Conservation (phyloP, 805 yeast species). For the Lachancea sp. region DNA sequence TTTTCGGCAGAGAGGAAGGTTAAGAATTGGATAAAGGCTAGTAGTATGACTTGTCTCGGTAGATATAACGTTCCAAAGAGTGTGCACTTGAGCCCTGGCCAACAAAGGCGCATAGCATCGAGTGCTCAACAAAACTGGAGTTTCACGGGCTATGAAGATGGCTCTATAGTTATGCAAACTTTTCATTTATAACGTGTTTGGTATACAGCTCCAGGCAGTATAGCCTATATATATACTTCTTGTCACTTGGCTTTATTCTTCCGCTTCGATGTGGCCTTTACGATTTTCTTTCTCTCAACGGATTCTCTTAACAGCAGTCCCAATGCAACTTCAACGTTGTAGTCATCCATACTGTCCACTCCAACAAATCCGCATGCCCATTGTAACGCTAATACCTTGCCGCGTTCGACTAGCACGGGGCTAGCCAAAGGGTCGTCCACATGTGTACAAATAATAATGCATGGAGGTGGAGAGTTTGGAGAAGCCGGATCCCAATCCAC, state of each 20-base stretch:
- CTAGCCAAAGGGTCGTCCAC: conserved; percentile 49
- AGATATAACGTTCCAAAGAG: neutral
- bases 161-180: conserved; percentile 12
- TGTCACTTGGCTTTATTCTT: neutral
- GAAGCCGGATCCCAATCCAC: conserved; percentile 33
- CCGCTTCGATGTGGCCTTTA: neutral
- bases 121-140: conserved; percentile 23
- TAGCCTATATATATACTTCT: neutral
- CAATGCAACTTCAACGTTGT: conserved; percentile 50
- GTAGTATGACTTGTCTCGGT: conserved; percentile 5
- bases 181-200: neutral
- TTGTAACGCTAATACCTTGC: conserved; percentile 46
- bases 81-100: conserved; percentile 7
- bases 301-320: conserved; percentile 55
- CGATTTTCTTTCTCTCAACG: conserved; percentile 39
- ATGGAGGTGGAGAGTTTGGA: conserved; percentile 53
- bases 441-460: conserved; percentile 62
- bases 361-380: conserved; percentile 66
- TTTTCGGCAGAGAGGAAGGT: conserved; percentile 9
- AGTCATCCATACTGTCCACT: conserved; percentile 47
- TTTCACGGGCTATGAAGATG: conserved; percentile 31
- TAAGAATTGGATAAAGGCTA: conserved; percentile 8
- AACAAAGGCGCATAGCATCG: conserved; percentile 16
- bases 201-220: neutral
- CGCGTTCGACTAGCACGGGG: conserved; percentile 53